Base-by-base conservation (phyloP, 192 early-diverging fungal species). In the Coemansia sp. region DNA sequence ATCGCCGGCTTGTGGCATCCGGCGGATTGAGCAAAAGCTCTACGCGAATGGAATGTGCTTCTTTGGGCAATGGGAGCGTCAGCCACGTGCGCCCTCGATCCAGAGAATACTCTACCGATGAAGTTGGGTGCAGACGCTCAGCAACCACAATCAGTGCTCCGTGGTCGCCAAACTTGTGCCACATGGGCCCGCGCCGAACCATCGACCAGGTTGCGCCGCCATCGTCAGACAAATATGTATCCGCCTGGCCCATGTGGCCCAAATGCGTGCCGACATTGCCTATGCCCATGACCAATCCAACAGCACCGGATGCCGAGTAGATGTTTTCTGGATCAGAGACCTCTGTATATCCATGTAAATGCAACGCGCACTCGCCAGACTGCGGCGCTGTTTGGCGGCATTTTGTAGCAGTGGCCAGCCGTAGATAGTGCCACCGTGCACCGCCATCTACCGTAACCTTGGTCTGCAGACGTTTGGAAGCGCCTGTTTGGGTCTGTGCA, bases 131-230 rank as follows among this genome's bases (percentile, higher is more conserved):
- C 18, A 82, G 81, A 48, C 93, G 88, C 57, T 97, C 92, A 45
- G 90, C 85, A 5, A 88, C 87, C 15, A 99, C 54, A 18, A 97
- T 80, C 26, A 99, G 78, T 6, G 81, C 87, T 10, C 96, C 96
- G 53, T 94, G 91, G 58, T 96, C 93, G 18, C 92, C 93, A 81
- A 96, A 92, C 62, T 94, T 93, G 65, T 87, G 91, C 70, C 90
- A 80, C 57, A 93, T 87, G n/a, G 94, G 86, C 28, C 91, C 91
- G 46, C 90, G 90, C 0, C 83, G 72, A 40, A 94, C 84, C 47
- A 90, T 85, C 0, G 33, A 79, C 96, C 96, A 99, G 0, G 85
- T 83, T 10, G 76, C 80, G 8, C 96, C 96, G 37, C 88, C 96
- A 55, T 99, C 91, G 1, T 83, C 65, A 2, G 92, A 93, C 63